phyloP scores from a whole-genome alignment of 2,329 filamentous ascomycete genomes.

The Rasamsonia emersonii region DNA sequence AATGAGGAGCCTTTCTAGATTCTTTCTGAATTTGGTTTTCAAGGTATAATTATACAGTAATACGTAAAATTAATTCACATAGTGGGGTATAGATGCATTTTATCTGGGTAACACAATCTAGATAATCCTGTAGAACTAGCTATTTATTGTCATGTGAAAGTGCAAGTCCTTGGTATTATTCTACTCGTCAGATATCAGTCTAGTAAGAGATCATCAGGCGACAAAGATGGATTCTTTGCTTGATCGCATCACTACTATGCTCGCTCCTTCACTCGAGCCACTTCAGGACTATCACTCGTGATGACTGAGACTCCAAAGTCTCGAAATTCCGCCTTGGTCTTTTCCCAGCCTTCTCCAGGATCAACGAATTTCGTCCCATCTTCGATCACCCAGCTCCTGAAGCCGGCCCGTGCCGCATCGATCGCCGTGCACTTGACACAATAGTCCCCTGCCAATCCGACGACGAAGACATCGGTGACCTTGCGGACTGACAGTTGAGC shows the following conservation, averaged over 20 bases:
- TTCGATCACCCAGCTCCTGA: conserved; percentile 64
- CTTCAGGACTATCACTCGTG: conserved; percentile 46
- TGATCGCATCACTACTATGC: not conserved
- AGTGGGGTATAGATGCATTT: too few species aligned
- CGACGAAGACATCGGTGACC: conserved; percentile 74
- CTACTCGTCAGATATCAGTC: too few species aligned
- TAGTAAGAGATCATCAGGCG: too few species aligned
- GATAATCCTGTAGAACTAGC: too few species aligned
- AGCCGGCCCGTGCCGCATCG: conserved; percentile 68
- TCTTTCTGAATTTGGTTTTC: too few species aligned
- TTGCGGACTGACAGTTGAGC: conserved; percentile 45
- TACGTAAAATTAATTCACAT: too few species aligned
- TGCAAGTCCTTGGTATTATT: too few species aligned
- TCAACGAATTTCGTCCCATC: conserved; percentile 72
- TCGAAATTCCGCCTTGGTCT: conserved; percentile 46
- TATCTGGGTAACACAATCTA: too few species aligned
- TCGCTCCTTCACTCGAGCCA: conserved; percentile 38
- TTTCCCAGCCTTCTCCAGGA: conserved; percentile 47
- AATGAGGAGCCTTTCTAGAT: too few species aligned
- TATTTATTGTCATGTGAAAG: too few species aligned
- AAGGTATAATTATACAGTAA: too few species aligned
- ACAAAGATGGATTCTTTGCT: not conserved
- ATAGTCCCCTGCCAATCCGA: conserved; percentile 80
- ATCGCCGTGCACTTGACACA: conserved; percentile 78
- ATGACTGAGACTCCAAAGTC: conserved; percentile 56